Conservation (phyloP, 2,329 filamentous ascomycete genomes). For the Aspergillus brasiliensis region DNA sequence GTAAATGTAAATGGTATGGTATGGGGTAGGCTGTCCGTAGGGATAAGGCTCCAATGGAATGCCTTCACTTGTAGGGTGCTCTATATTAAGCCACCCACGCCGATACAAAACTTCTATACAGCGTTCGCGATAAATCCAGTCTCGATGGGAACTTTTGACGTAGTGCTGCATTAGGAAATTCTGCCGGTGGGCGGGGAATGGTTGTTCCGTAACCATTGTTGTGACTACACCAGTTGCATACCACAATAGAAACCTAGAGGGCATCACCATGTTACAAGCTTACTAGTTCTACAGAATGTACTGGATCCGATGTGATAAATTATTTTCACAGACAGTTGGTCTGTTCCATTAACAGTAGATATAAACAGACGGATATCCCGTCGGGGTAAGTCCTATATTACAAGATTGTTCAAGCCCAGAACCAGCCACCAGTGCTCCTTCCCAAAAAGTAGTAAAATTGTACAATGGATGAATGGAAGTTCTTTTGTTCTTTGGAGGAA, state of each 20-base stretch:
- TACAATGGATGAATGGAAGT: conserved; percentile 15
- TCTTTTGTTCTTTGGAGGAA: conserved; percentile 7
- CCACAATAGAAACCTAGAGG: no score
- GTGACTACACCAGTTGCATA: no score
- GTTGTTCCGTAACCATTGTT: conserved; percentile 26
- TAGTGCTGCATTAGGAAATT: conserved; percentile 32
- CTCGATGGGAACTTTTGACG: conserved; percentile 4
- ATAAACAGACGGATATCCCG: conserved; percentile 23
- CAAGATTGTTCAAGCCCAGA: conserved; percentile 30
- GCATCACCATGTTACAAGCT: not conserved
- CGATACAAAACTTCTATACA: not conserved
- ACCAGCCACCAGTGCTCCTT: conserved; percentile 24
- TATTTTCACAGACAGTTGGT: not conserved
- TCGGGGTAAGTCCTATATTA: conserved; percentile 34
- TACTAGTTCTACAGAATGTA: not conserved
- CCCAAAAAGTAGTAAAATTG: conserved; percentile 26
- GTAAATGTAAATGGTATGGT: no score
- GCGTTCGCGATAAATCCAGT: not conserved
- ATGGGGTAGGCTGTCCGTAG: no score
- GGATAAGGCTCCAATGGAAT: not conserved
- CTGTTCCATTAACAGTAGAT: conserved; percentile 22
- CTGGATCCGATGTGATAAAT: not conserved
- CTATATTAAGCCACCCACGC: conserved; percentile 1
- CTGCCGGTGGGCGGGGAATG: conserved; percentile 28
- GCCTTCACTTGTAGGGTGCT: not conserved